Evolutionary conservation across 2,329 filamentous ascomycete genomes (phyloP), one percentile per base, ranked within the genome.

Genomic region (Cladosporium sp.): DNA sequence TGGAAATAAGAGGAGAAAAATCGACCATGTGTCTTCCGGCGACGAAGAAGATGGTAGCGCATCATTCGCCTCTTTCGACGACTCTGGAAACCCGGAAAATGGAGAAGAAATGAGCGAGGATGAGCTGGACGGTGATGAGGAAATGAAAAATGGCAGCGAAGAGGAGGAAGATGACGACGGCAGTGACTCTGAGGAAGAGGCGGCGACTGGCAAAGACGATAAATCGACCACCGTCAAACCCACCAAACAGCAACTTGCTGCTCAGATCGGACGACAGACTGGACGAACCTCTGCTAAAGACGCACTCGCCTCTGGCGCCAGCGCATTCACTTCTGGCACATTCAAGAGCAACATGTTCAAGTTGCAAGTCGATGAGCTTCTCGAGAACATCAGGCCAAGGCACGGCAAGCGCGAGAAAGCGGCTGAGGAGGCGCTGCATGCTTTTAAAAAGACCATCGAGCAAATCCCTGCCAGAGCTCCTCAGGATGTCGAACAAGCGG

Each of bases 321-420:
- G 36, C 45, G 45, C 45, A 40, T 48, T 48, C 36, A 48, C 45
- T 16, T 73, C 72, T 27, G 78, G 78, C 41, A 72, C 77, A n/a
- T 84, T 79, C 71, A 83, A 83, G 61, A 83, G 80, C 38, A 83
- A 76, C 62, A 70, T 84, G 50, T 85, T 86, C 69, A 84, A 84
- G 62, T 66, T 86, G 8, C 83, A 86, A 62, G 72, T 84, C 29
- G 79, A 85, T 55, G 81, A 85, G 57, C 69, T 86, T 50, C 64
- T 85, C 43, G 66, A 70, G 6, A 77, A 82, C 55, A 69, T 82
- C 43, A 74, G 75, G 57, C 78, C 77, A 29, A 77, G 78, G 53
- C 79, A 83, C 55, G 78, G 78, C 27, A 80, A 77, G 61, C 76
- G 76, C 55, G 70, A 79, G 53, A 71, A 67, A 9, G 68, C 72